Percentiles rank a stretch among this genome's conserved stretches.
Evolutionary conservation across 1,284 basidiomycete species (phyloP).

Genomic region (Ganoderma lucidum): DNA sequence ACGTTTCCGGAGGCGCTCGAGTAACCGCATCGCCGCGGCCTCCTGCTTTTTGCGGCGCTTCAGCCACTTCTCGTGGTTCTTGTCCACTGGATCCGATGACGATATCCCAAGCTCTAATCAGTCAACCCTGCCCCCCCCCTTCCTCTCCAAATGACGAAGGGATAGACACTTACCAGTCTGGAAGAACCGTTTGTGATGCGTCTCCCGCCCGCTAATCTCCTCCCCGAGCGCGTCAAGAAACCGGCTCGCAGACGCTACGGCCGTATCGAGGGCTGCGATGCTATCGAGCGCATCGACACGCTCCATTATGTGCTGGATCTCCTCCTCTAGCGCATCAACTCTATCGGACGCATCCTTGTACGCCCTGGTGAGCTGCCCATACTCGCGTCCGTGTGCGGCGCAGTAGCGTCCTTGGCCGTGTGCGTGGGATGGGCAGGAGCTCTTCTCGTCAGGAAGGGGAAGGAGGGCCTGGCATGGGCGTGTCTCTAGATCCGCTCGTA

Average conservation of each 20-base stretch:
- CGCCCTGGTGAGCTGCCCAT: conserved; percentile 12
- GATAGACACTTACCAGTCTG: not conserved
- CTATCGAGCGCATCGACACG: not conserved
- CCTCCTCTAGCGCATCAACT: conserved; percentile 7
- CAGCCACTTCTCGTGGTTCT: not conserved
- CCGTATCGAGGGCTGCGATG: not conserved
- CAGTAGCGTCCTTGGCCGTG: not conserved
- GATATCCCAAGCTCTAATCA: too few species aligned
- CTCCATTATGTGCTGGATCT: not conserved
- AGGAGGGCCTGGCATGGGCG: conserved; percentile 17
- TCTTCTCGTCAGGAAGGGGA: conserved; percentile 7
- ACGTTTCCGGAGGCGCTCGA: not conserved
- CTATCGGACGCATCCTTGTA: conserved; percentile 16
- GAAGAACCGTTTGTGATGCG: conserved; percentile 18
- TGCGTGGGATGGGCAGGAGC: not conserved
- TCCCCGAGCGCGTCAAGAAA: conserved; percentile 12
- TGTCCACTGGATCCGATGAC: not conserved
- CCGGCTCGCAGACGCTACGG: not conserved
- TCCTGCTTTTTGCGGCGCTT: not conserved
- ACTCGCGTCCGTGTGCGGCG: conserved; percentile 13
- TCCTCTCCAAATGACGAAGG: too few species aligned
- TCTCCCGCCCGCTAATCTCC: conserved; percentile 13
- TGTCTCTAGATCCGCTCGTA: not conserved
- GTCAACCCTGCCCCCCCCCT: too few species aligned
- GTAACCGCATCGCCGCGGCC: not conserved